phyloP scores from a whole-genome alignment of 2,329 filamentous ascomycete genomes.

The Huntiella savannae region DNA sequence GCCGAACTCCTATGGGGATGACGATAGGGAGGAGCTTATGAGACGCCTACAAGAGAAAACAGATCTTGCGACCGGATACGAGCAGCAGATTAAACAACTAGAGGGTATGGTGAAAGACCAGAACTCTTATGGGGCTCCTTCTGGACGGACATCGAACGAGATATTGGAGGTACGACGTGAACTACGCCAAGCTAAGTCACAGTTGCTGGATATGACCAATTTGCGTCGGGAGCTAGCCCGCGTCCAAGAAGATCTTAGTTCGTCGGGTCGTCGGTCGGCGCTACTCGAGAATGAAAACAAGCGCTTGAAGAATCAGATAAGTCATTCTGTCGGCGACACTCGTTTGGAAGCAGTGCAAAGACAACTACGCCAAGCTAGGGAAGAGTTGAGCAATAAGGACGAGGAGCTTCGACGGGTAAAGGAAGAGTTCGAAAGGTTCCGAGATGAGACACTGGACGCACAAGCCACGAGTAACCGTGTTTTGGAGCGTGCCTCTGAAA shows the following conservation, averaged over 20 bases:
- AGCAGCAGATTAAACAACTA: slow-evolving; percentile 38
- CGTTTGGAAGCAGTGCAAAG: slow-evolving; percentile 6
- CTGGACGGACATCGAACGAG: slow-evolving; percentile 31
- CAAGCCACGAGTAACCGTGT: slow-evolving; percentile 37
- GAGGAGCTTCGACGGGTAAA: slow-evolving; percentile 29
- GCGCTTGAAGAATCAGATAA: slow-evolving; percentile 13
- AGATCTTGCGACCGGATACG: slow-evolving; percentile 36
- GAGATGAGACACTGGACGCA: slow-evolving; percentile 31
- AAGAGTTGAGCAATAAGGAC: slow-evolving; percentile 28
- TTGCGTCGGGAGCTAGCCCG: slow-evolving; percentile 34
- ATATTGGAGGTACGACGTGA: slow-evolving; percentile 34
- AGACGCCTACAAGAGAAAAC: slow-evolving; percentile 39
- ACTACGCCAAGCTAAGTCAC: slow-evolving; percentile 32
- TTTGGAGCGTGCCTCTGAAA: slow-evolving; percentile 35
- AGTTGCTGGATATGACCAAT: slow-evolving; percentile 31
- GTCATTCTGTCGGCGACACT: slow-evolving; percentile 12
- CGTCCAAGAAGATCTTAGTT: slow-evolving; percentile 30
- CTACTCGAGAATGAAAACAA: slow-evolving; percentile 21
- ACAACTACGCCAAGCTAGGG: slow-evolving; percentile 25
- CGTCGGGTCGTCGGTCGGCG: slow-evolving; percentile 25
- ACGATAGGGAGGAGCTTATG: slow-evolving; percentile 28
- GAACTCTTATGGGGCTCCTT: slow-evolving; percentile 22
- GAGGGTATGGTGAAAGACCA: slow-evolving; percentile 29
- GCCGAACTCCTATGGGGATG: slow-evolving; percentile 16
- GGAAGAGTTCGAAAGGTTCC: slow-evolving; percentile 33